A percentile compares a stretch with the other conserved stretches of the same genome.
phyloP scores from a whole-genome alignment of 176 grass and related monocot species.

The Elaeis guineensis region DNA sequence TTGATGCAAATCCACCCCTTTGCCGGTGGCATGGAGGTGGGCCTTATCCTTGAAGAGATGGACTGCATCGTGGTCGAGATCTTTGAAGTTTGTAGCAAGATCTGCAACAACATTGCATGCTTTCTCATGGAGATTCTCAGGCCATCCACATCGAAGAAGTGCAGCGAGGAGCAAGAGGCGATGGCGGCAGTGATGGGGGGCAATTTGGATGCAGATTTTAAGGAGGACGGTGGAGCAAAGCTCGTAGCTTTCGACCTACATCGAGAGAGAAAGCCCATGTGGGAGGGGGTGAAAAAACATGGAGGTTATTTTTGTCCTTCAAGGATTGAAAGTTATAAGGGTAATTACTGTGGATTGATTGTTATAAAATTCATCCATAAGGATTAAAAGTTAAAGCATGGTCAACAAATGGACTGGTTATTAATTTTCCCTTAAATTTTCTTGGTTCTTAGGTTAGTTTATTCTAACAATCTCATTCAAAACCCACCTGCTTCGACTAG shows the following conservation, averaged over 20 bases:
- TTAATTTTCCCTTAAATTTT: no score
- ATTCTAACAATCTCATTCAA: no score
- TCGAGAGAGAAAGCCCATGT: no score
- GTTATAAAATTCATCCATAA: no score
- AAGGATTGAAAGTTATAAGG: no score
- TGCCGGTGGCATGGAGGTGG: slow-evolving; percentile 58
- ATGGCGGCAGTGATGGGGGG: background rate
- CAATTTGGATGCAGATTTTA: slow-evolving; percentile 11
- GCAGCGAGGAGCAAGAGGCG: background rate
- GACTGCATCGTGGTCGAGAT: slow-evolving; percentile 82
- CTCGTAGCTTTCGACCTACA: slow-evolving; percentile 26
- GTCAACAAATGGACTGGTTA: no score
- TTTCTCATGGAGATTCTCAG: slow-evolving; percentile 55
- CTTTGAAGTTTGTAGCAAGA: slow-evolving; percentile 82
- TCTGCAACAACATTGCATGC: slow-evolving; percentile 64
- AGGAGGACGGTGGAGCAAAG: slow-evolving; percentile 29
- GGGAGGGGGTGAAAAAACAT: no score
- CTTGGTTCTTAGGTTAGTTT: no score
- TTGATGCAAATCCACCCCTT: slow-evolving; percentile 77
- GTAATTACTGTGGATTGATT: no score
- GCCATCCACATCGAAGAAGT: slow-evolving; percentile 2
- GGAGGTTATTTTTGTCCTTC: no score
- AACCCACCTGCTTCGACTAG: no score
- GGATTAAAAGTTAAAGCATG: no score
- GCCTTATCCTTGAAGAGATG: slow-evolving; percentile 71